Percentiles rank a stretch among this genome's conserved stretches.
These are phyloP conservation scores for Rheum nobile DNA, from an alignment of 148 eudicot species.

Conservation along the genomic window DNA sequence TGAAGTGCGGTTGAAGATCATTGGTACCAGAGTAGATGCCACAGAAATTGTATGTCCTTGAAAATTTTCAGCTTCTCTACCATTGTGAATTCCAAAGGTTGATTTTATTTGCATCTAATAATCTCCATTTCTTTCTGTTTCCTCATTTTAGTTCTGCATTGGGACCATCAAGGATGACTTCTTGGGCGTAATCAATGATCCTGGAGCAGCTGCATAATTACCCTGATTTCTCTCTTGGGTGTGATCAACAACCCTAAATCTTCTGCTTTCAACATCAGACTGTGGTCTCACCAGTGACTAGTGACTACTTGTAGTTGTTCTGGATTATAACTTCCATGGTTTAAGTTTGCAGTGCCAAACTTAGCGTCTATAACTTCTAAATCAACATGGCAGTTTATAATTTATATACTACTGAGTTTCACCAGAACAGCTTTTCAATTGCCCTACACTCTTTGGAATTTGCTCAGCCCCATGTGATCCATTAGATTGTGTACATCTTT, in stretches of 20 bases:
- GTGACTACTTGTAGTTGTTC: not conserved
- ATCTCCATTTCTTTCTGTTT: not conserved
- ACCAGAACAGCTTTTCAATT: not conserved
- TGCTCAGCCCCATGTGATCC: not conserved
- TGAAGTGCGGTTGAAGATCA: conserved; percentile 87
- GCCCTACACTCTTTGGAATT: not conserved
- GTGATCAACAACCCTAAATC: not conserved
- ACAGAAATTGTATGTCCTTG: conserved; percentile 71
- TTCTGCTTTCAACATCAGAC: not conserved
- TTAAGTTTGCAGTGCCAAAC: not conserved
- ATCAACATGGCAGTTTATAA: not conserved
- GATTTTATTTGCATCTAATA: not conserved
- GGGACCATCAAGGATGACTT: conserved; percentile 90
- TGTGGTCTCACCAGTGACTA: not conserved
- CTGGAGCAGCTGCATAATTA: conserved; percentile 27
- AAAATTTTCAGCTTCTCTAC: not conserved
- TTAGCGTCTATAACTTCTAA: not conserved
- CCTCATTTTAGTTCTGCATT: conserved; percentile 62
- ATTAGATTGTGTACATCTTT: not conserved
- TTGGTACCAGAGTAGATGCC: conserved; percentile 96
- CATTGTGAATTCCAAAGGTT: not conserved
- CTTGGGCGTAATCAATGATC: conserved; percentile 80
- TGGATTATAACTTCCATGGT: not conserved
- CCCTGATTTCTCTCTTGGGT: not conserved
- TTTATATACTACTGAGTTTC: not conserved